Conservation (phyloP, 495 filamentous ascomycete species). For the Chaetomium tenue region DNA sequence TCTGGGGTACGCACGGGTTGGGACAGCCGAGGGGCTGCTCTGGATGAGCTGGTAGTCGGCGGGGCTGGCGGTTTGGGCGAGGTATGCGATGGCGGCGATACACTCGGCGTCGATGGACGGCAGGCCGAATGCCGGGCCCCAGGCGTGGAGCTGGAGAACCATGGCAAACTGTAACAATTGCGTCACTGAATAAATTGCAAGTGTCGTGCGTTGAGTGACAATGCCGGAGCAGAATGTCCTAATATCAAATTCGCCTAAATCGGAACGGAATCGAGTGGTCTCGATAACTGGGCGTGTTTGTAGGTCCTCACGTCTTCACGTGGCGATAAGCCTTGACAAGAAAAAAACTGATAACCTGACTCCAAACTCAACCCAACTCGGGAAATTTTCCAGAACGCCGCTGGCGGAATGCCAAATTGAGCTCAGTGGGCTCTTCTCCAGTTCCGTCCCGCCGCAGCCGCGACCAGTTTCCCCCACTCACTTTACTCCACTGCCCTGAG, state of each 20-base stretch:
- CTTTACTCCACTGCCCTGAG: neutral
- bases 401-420: constrained; percentile 12
- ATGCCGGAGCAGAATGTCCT: neutral
- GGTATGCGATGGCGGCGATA: constrained; percentile 70
- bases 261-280: neutral
- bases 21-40: constrained; percentile 69
- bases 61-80: constrained; percentile 56
- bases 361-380: neutral
- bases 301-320: constrained; percentile 21
- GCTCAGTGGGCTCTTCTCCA: constrained; percentile 1
- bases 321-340: constrained; percentile 17
- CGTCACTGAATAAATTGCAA: neutral
- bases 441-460: constrained; percentile 10
- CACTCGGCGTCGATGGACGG: constrained; percentile 91
- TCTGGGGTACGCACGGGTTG: constrained; percentile 60
- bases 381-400: constrained; percentile 18
- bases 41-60: constrained; percentile 72
- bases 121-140: constrained; percentile 83
- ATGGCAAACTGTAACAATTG: neutral
- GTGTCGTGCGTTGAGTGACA: neutral
- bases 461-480: neutral
- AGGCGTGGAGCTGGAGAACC: constrained; percentile 78
- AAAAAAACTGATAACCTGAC: neutral
- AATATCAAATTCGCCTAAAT: neutral
- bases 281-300: neutral